Percentiles rank a stretch among this genome's conserved stretches.
phyloP scores from a whole-genome alignment of 73 alveolate species.

The Tetrahymena borealis region DNA sequence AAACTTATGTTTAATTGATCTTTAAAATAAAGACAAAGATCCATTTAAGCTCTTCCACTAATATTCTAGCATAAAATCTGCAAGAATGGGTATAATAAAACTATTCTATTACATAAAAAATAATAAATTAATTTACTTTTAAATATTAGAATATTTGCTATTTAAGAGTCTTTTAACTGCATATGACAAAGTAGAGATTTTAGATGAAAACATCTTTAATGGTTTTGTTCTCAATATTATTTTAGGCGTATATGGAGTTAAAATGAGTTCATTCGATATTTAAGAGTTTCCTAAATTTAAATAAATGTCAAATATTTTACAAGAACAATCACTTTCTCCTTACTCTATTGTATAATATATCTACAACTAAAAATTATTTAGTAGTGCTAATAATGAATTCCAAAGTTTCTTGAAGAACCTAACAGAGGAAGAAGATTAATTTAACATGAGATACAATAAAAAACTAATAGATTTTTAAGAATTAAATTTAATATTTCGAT shows the following conservation, averaged over 20 bases:
- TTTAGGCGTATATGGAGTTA: not conserved
- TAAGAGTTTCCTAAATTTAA: not conserved
- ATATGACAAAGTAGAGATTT: not conserved
- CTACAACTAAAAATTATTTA: not conserved
- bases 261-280: not conserved
- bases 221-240: not conserved
- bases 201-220: not conserved
- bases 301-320: not conserved
- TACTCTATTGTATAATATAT: not conserved
- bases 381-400: not conserved
- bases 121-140: not conserved
- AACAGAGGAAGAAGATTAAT: not conserved
- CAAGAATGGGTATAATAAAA: not conserved
- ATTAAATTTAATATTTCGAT: not conserved
- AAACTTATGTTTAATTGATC: not conserved
- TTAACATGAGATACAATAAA: not conserved
- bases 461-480: not conserved
- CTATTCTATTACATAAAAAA: not conserved
- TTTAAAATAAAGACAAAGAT: not conserved
- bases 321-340: not conserved
- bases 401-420: not conserved
- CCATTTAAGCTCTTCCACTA: not conserved
- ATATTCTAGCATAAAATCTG: not conserved
- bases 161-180: not conserved
- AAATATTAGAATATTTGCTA: not conserved